Conservation (phyloP, 140 eudicot species). For the Ambrosia hybrid region DNA sequence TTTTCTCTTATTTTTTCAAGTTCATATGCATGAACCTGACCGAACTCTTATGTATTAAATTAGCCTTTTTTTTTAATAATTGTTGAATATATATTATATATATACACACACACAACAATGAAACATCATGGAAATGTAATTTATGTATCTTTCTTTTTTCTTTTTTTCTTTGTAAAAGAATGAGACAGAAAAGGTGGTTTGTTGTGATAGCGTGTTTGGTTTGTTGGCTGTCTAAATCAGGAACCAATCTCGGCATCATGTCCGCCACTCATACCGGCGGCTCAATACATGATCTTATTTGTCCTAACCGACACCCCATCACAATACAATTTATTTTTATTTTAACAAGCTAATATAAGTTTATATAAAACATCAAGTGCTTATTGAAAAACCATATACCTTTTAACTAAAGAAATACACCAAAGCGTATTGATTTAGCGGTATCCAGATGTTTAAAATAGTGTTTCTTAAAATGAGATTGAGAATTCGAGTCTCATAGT, state of each 20-base stretch:
- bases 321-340: not conserved
- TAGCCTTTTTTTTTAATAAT: no score
- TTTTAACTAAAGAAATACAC: no score
- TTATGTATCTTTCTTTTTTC: not conserved
- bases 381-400: no score
- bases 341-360: not conserved
- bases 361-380: not conserved
- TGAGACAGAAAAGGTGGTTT: not conserved
- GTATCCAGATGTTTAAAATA: no score
- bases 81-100: no score
- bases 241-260: constrained; percentile 36
- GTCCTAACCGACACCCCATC: not conserved
- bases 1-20: no score
- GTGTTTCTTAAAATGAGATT: no score
- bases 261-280: constrained; percentile 30
- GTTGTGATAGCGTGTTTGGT: constrained; percentile 15
- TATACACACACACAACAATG: not conserved
- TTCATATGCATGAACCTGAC: no score
- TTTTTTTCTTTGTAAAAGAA: not conserved
- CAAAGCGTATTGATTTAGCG: no score
- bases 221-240: constrained; percentile 1
- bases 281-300: constrained; percentile 7
- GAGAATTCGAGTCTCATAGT: no score
- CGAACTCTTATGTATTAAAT: no score
- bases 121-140: not conserved